phyloP scores from a whole-genome alignment of 768 basidiomycete genomes.

The Lactifluus hygrophoroides region DNA sequence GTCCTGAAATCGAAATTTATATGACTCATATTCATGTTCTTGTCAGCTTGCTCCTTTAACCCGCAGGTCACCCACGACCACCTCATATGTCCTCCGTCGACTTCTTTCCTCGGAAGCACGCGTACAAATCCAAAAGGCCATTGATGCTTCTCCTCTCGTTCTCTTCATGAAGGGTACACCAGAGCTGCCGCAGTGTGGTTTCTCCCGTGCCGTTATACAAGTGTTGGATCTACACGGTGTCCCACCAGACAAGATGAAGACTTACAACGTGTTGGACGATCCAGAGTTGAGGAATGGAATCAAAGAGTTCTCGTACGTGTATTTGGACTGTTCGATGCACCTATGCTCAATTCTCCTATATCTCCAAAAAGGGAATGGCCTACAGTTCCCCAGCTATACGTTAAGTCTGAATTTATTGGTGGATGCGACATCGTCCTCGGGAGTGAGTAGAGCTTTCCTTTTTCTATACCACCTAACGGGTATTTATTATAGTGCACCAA shows the following conservation, averaged over 20 bases:
- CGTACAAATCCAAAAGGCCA: constrained; percentile 59
- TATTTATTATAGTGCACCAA: constrained; percentile 71
- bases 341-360: background rate
- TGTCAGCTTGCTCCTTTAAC: constrained; percentile 10
- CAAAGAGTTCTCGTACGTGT: constrained; percentile 92
- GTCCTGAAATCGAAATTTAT: background rate
- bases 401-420: constrained; percentile 92
- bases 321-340: background rate
- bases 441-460: constrained; percentile 47
- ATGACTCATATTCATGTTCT: background rate
- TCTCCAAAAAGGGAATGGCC: constrained; percentile 82
- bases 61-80: constrained; percentile 17
- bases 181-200: constrained; percentile 81
- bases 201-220: constrained; percentile 90
- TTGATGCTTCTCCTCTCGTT: constrained; percentile 72
- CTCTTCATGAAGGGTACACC: constrained; percentile 99
- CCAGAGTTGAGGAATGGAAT: constrained; percentile 73
- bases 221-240: constrained; percentile 82
- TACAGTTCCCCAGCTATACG: constrained; percentile 91
- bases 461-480: background rate
- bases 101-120: constrained; percentile 57
- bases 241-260: constrained; percentile 68
- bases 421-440: constrained; percentile 92
- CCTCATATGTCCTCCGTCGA: constrained; percentile 31
- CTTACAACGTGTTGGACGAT: constrained; percentile 88